Conservation (phyloP, 1,284 basidiomycete species). For the Naganishia sp. region DNA sequence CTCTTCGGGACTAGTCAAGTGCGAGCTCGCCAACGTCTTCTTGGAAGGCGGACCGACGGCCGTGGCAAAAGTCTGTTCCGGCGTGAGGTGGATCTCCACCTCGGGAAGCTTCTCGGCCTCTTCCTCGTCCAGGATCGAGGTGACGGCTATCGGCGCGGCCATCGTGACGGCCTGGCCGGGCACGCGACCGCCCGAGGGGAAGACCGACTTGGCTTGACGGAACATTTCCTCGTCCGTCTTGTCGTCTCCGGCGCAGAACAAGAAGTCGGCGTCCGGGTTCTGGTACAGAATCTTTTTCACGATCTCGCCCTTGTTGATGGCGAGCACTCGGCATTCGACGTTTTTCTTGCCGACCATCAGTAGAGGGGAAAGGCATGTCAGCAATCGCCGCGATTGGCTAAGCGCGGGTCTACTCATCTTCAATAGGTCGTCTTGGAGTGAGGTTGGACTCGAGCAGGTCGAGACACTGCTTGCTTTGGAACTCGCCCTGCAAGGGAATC, state of each 20-base stretch:
- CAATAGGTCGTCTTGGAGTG: constrained; percentile 82
- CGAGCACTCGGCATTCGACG: constrained; percentile 90
- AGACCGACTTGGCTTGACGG: constrained; percentile 67
- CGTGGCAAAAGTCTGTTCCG: constrained; percentile 79
- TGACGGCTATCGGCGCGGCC: constrained; percentile 73
- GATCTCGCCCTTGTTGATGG: constrained; percentile 98
- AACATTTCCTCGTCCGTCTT: constrained; percentile 99
- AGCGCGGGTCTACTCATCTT: constrained; percentile 60
- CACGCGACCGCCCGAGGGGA: constrained; percentile 55
- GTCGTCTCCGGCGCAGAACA: constrained; percentile 97
- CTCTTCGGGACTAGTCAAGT: constrained; percentile 64
- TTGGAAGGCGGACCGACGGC: constrained; percentile 83
- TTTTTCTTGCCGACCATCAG: constrained; percentile 97
- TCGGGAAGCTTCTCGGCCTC: constrained; percentile 55
- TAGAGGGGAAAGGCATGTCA: constrained; percentile 41
- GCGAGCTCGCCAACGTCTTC: constrained; percentile 83
- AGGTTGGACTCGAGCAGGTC: constrained; percentile 92
- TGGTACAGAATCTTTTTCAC: constrained; percentile 89
- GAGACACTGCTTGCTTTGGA: constrained; percentile 95
- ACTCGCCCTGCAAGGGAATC: constrained; percentile 60
- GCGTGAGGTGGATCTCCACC: constrained; percentile 65
- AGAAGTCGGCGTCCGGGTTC: constrained; percentile 89
- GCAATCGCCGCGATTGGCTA: background rate
- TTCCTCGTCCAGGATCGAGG: constrained; percentile 54
- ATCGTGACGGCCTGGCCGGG: constrained; percentile 56